Percentiles rank a stretch among this genome's conserved stretches.
Conservation (phyloP, 306 rosid species). For the Ceratonia siliqua region DNA sequence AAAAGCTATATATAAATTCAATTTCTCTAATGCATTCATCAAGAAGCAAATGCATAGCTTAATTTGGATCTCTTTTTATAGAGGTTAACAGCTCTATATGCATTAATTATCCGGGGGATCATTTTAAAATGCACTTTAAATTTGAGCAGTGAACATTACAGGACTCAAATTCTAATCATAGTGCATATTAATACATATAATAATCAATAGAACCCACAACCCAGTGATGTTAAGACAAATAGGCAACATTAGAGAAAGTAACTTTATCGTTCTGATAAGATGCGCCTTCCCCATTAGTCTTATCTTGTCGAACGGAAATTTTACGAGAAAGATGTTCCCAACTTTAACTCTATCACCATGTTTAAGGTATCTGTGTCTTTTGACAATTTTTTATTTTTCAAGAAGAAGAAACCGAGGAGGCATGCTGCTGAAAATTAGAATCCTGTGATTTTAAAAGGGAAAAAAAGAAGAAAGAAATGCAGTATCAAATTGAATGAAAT, state of each 20-base stretch:
- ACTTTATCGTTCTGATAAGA: background rate
- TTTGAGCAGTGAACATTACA: background rate
- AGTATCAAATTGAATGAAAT: background rate
- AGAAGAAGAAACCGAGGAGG: background rate
- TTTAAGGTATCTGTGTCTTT: background rate
- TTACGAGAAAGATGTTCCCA: background rate
- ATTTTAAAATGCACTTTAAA: too few relatives aligned
- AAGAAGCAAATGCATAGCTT: background rate
- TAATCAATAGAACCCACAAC: background rate
- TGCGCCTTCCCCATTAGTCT: background rate
- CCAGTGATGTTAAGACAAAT: background rate
- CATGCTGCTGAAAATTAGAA: background rate
- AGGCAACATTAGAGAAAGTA: background rate
- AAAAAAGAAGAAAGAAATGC: background rate
- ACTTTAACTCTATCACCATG: background rate
- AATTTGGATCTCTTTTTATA: background rate
- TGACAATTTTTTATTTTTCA: background rate
- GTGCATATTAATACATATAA: constrained; percentile 1
- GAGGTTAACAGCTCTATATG: too few relatives aligned
- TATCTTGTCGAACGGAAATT: background rate
- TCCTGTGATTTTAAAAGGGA: background rate
- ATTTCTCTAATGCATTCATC: background rate
- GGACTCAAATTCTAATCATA: background rate
- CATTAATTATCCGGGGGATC: too few relatives aligned
- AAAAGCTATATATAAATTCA: background rate